Base-by-base conservation (phyloP, 1,139 yeast genomes). In the Suhomyces choctaworum region DNA sequence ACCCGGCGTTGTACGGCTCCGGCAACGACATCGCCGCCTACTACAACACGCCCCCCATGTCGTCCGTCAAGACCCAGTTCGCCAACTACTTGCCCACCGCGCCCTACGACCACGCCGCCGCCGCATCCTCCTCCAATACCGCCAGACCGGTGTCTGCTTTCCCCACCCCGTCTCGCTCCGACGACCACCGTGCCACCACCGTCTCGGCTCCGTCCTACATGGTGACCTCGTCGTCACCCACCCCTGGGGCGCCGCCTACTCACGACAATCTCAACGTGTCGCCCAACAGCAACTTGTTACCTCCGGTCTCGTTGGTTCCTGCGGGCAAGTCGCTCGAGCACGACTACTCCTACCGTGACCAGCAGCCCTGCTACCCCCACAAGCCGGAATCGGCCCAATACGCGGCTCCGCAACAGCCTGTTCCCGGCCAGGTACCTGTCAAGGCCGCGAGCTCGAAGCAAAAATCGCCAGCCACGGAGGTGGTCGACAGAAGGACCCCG, bases 221-320 rank as follows among this genome's bases (percentile, higher is more conserved):
- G 16, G 34, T 27, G 9, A 31, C 33, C 7, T 25, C 34, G 19
- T 16, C 30, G 11, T 31, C 39, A 10, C 35, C 37, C n/a, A 33
- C 41, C n/a, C 41, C 37, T 1, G 22, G 22, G 3, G 15, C 22
- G n/a, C 27, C 22, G 6, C 31, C 27, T 4, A 31, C 27, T n/a
- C 17, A 14, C 27, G 11, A 21, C 28, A 24, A 7, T 19, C 7
- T 8, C 8, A 8, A 8, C 8, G 11, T 22, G n/a, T 24, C 35
- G 5, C 32, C 32, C 3, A 28, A 31, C 8, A 21, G 41, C 44
- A 36, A 29, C 17, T 56, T 65, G 34, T 53, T 65, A 38, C 70
- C 70, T 4, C 62, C 71, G 1, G 70, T 56, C 7, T 48, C 59
- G 14, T 45, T 54, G 29, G 39, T 34, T 13, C 27, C 36, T 6